phyloP scores from a whole-genome alignment of 495 filamentous ascomycete genomes.

The Neurospora discreta region DNA sequence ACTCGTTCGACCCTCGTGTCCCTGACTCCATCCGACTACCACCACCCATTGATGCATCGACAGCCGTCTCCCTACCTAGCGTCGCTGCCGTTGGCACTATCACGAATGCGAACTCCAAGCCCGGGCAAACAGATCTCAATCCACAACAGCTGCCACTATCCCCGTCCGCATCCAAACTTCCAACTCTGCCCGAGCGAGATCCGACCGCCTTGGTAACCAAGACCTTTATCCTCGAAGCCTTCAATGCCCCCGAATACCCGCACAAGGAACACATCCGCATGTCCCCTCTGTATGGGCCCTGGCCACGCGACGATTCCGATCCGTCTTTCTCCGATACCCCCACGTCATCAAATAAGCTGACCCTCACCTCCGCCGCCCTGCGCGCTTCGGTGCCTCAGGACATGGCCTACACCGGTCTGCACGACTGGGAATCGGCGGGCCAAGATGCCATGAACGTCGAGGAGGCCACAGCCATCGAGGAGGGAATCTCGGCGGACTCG shows the following conservation, averaged over 20 bases:
- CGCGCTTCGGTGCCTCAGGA: slow-evolving; percentile 21
- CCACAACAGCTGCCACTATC: not conserved
- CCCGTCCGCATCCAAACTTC: not conserved
- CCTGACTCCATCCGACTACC: not conserved
- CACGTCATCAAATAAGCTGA: slow-evolving; percentile 3
- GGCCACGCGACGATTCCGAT: slow-evolving; percentile 16
- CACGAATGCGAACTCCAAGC: not conserved
- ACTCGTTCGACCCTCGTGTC: not conserved
- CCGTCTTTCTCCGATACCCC: not conserved
- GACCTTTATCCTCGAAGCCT: slow-evolving; percentile 28
- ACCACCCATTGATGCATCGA: not conserved
- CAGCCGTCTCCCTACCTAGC: not conserved
- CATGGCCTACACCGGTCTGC: slow-evolving; percentile 26
- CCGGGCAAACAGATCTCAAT: not conserved
- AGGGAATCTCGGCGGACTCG: not conserved
- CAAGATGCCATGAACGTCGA: slow-evolving; percentile 2
- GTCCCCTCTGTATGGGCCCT: slow-evolving; percentile 33
- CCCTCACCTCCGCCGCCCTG: slow-evolving; percentile 24
- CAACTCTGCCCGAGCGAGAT: not conserved
- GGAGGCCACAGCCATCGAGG: not conserved
- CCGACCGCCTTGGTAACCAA: slow-evolving; percentile 3
- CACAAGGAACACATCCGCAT: slow-evolving; percentile 22
- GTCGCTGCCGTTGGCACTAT: not conserved
- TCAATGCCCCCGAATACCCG: slow-evolving; percentile 21
- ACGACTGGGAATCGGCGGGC: slow-evolving; percentile 38